phyloP scores from a whole-genome alignment of 805 yeast species.

The Spathaspora girioi region DNA sequence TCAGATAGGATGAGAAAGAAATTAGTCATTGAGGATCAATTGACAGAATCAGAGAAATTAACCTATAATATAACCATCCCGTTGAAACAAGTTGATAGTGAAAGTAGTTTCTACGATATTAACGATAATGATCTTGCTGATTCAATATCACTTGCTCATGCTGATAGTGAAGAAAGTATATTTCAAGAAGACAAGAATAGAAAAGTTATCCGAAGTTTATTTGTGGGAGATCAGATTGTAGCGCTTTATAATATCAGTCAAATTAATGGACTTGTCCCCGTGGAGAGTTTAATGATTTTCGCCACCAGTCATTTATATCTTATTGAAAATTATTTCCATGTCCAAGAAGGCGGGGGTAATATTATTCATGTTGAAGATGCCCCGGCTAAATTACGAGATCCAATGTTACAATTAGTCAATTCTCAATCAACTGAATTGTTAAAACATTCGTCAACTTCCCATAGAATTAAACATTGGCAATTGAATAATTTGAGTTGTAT shows the following conservation, averaged over 20 bases:
- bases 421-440: conserved; percentile 37
- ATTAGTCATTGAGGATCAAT: conserved; percentile 51
- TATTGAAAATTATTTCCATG: conserved; percentile 65
- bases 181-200: conserved; percentile 65
- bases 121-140: conserved; percentile 18
- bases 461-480: conserved; percentile 58
- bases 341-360: conserved; percentile 41
- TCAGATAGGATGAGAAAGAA: conserved; percentile 63
- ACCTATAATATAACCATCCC: conserved; percentile 42
- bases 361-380: conserved; percentile 69
- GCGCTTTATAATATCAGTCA: conserved; percentile 73
- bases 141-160: conserved; percentile 20
- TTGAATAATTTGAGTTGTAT: conserved; percentile 56
- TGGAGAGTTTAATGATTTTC: conserved; percentile 69
- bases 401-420: conserved; percentile 61
- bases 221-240: conserved; percentile 66
- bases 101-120: conserved; percentile 9
- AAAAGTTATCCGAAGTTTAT: conserved; percentile 66
- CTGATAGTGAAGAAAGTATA: conserved; percentile 10
- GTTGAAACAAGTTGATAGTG: conserved; percentile 8
- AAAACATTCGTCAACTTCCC: conserved; percentile 25
- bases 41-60: conserved; percentile 41
- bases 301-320: conserved; percentile 66
- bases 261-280: conserved; percentile 71
- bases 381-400: conserved; percentile 59